Evolutionary conservation across 2,329 filamentous ascomycete species (phyloP).

Genomic region (Xylaria polymorpha): DNA sequence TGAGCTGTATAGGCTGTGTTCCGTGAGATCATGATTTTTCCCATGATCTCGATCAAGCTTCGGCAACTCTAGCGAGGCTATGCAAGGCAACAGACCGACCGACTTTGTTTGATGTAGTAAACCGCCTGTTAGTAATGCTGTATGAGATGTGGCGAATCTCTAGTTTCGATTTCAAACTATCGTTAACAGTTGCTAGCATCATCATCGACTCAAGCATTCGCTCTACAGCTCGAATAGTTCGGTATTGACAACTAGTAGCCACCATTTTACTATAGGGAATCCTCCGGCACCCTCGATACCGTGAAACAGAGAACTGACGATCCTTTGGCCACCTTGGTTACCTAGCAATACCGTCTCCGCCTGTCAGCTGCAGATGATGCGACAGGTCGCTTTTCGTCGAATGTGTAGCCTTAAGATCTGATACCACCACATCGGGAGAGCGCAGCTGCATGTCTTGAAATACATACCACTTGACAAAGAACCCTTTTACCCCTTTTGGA

Average conservation of each 20-base stretch:
- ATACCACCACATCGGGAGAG: conserved; percentile 47
- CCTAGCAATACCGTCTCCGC: conserved; percentile 20
- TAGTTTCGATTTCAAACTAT: background rate
- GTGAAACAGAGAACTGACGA: conserved; percentile 11
- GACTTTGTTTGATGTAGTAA: conserved; percentile 20
- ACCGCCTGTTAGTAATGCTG: conserved; percentile 7
- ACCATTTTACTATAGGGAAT: background rate
- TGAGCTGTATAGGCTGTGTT: conserved; percentile 30
- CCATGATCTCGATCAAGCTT: conserved; percentile 23
- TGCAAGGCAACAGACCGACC: conserved; percentile 23
- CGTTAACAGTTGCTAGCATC: background rate
- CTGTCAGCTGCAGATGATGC: conserved; percentile 39
- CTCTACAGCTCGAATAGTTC: background rate
- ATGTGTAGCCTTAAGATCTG: conserved; percentile 43
- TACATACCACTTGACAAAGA: conserved; percentile 41
- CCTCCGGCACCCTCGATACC: background rate
- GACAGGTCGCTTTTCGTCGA: conserved; percentile 45
- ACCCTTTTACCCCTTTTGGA: conserved; percentile 44
- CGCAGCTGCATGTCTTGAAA: conserved; percentile 49
- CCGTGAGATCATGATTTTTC: conserved; percentile 34
- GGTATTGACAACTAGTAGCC: background rate
- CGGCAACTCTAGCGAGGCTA: conserved; percentile 11
- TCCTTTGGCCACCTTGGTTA: background rate
- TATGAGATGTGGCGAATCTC: conserved; percentile 21
- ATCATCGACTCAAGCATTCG: background rate